Evolutionary conservation across 805 yeast genomes (phyloP), one percentile per base, ranked within the genome.

Genomic region (Ogataea neopini): DNA sequence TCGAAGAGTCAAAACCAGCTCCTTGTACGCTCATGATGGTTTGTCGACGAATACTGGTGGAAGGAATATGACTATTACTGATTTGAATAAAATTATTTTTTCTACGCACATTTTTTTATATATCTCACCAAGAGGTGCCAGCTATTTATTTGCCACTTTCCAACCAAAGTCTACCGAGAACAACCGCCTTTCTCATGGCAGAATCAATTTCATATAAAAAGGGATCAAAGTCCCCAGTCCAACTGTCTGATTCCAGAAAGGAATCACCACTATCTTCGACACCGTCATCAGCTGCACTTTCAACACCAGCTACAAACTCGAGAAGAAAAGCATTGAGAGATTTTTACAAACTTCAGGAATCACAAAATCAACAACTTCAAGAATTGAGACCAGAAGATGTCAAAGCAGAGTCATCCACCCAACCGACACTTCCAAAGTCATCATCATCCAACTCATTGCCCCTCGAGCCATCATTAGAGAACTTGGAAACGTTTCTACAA

Each of bases 311-410:
- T n/a, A 14, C 57, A 2, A 42, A 48, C 26, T 47, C 60, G 36
- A 64, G 76, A 53, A 59, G 77, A 40, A 64, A 60, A 40, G 76
- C 77, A 4, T 56, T 73, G 37, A 69, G 70, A 51, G 75, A 72
- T 38, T 73, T 69, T 56, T 73, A 73, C 58, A 68, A 64, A 44
- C 52, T 73, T 7, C 69, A 69, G 44, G 65, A 68, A 35, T 44
- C 48, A 8, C 58, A 60, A 35, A 54, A 55, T 17, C 50, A 57
- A 34, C 64, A 67, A 37, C 52, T 45, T 25, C 41, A 52, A 19
- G 44, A 51, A 23, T 40, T 43, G 2, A 34, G 48, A 13, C 47
- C 38, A 13, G 39, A 14, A 35, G 37, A 20, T 6, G 38, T 35
- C 2, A 17, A 20, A 14, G 36, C 40, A 4, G 23, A 33, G 2